Evolutionary conservation across 495 filamentous ascomycete species (phyloP), one percentile per base, ranked within the genome.

Genomic region (Filosporella fistucella): DNA sequence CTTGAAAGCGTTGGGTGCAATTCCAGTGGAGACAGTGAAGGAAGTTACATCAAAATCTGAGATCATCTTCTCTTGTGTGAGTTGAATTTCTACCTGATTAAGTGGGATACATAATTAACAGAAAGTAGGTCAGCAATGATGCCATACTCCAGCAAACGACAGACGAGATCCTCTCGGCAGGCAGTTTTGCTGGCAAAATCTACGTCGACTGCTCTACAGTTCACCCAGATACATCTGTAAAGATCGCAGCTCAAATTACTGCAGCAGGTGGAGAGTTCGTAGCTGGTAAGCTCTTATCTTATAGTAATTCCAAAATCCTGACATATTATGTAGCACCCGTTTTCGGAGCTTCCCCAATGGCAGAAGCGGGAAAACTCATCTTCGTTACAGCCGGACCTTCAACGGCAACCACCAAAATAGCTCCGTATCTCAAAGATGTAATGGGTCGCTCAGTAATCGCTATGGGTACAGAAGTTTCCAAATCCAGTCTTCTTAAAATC

Each of bases 131-230:
- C 11, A 64, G 59, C 54, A 48, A 64, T 41, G 63, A 66, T 34
- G 40, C 45, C 2, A 58, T 53, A 5, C 55, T 63, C 17, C 26
- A 56, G 18, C 37, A 48, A 13, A 52, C 63, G 11, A 33, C 57
- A 13, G 26, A 51, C 14, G 51, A 57, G 22, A 57, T 62, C 16
- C 17, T 63, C n/a, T 24, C 24, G 11, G 39, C 34, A 9, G 58
- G 58, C n/a, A 16, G 37, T 25, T 38, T 63, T 37, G 52, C 39
- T n/a, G 55, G 56, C 29, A 71, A 71, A 45, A 62, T 61, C 21
- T 42, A 68, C 24, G 55, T 69, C 9, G 68, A 71, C 52, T 65
- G 61, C 13, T 65, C 68, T 22, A 69, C 68, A 12, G 56, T 70
- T 12, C 66, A 69, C 40, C 66, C 67, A n/a, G 55, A 63, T 43